Evolutionary conservation across 2,329 filamentous ascomycete species (phyloP), one percentile per base, ranked within the genome.

Genomic region (Geosmithia morbida): DNA sequence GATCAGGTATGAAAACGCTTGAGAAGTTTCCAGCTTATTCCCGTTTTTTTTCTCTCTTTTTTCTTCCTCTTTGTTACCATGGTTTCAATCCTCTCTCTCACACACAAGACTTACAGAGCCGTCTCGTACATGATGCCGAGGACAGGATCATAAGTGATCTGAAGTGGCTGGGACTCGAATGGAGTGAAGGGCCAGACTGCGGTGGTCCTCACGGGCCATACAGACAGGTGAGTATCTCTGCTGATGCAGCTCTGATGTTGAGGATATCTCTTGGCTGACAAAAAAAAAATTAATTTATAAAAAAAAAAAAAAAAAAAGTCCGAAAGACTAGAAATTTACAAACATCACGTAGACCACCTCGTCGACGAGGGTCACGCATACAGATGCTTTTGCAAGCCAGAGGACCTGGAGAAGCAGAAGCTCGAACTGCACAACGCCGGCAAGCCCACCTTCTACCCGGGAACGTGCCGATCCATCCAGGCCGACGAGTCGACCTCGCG

Each of bases 121-220:
- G 92, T 50, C 82, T 90, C 8, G 79, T 97, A 3, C 66, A 71
- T 1, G 88, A 83, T 58, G 88, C 92, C 1, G 88, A 96, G 61
- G 63, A 81, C 50, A 76, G 81, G 48, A 66, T 98, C 2, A 85
- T 83, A 53, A 69, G 83, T 49, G 90, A 97, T 59, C 65, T 98
- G 47, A 72, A 74, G 66, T 98, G 92, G 92, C 85, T 88, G 17
- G 88, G 89, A 1, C 67, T 98, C 30, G 69, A 83, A 47, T 98
- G 90, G 90, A 89, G 96, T 63, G 94, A 98, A 77, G 89, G 89
- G 2, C 92, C 92, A 3, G 77, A 85, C 56, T 73, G 87, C 40
- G 86, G 83, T 37, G 90, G 92, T 1, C 78, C 80, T 0, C 85
- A 83, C 58, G 88, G 88, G 2, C 87, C 92, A 0, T 98, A 95